Percentiles rank a stretch among this genome's conserved stretches.
These are phyloP conservation scores for Pichia nakasei DNA, from an alignment of 805 yeast species.

Conservation along the genomic window DNA sequence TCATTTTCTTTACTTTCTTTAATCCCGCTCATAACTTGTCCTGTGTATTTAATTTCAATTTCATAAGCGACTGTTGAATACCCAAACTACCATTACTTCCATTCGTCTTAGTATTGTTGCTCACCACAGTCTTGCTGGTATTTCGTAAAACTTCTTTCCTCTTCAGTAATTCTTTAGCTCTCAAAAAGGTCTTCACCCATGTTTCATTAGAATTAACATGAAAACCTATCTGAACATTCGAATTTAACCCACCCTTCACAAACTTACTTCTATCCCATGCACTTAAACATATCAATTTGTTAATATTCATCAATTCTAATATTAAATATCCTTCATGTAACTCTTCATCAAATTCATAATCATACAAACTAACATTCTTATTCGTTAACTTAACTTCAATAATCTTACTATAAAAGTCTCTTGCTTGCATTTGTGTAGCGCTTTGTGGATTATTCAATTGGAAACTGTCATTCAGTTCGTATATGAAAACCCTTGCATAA, in stretches of 20 bases:
- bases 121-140: neutral
- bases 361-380: slow-evolving; percentile 62
- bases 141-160: slow-evolving; percentile 18
- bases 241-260: slow-evolving; percentile 26
- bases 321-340: slow-evolving; percentile 53
- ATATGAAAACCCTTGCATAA: slow-evolving; percentile 27
- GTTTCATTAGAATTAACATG: slow-evolving; percentile 40
- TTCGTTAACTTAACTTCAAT: slow-evolving; percentile 38
- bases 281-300: slow-evolving; percentile 48
- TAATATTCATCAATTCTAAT: slow-evolving; percentile 49
- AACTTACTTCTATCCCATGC: slow-evolving; percentile 31
- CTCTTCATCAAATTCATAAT: slow-evolving; percentile 63
- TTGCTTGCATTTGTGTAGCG: slow-evolving; percentile 32
- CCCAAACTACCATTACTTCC: neutral
- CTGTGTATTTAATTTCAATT: slow-evolving; percentile 5
- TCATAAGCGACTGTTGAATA: slow-evolving; percentile 6
- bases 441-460: slow-evolving; percentile 25
- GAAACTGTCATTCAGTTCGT: slow-evolving; percentile 26
- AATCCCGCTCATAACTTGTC: slow-evolving; percentile 1
- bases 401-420: slow-evolving; percentile 27
- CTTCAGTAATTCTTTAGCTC: slow-evolving; percentile 49
- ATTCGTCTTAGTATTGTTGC: neutral
- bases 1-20: no score
- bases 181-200: slow-evolving; percentile 65
- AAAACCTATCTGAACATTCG: slow-evolving; percentile 28